A percentile compares a stretch with the other conserved stretches of the same genome.
phyloP scores from a whole-genome alignment of 495 filamentous ascomycete genomes.

The Cryomyces minteri region DNA sequence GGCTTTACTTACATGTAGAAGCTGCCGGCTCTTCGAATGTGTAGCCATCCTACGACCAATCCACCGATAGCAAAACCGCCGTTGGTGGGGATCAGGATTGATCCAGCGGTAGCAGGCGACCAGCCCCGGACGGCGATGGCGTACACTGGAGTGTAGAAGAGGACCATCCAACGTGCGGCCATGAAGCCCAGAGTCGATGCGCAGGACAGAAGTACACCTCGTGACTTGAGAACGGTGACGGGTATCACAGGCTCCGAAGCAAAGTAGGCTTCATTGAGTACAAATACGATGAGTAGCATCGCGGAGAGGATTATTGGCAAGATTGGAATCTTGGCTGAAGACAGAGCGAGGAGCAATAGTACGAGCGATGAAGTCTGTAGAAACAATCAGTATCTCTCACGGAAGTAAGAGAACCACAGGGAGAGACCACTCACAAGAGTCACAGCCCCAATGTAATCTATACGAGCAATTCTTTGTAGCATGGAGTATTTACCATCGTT shows the following conservation, averaged over 20 bases:
- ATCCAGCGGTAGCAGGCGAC: conserved; percentile 43
- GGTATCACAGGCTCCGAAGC: conserved; percentile 53
- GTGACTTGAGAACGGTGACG: conserved; percentile 37
- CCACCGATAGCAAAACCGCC: conserved; percentile 54
- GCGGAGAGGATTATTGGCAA: conserved; percentile 38
- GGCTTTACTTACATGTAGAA: conserved; percentile 34
- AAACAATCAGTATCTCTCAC: too few species aligned
- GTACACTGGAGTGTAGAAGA: conserved; percentile 62
- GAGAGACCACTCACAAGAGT: conserved; percentile 27
- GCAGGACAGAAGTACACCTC: conserved; percentile 48
- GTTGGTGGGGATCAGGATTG: conserved; percentile 61
- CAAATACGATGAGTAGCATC: conserved; percentile 33
- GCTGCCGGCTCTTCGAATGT: conserved; percentile 45
- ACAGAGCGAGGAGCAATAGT: conserved; percentile 47
- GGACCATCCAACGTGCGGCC: conserved; percentile 57
- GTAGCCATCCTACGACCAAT: conserved; percentile 45
- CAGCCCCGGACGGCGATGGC: conserved; percentile 50
- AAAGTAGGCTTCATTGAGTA: conserved; percentile 37
- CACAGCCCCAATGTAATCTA: conserved; percentile 47
- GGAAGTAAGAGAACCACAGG: too few species aligned
- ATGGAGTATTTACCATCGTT: too few species aligned
- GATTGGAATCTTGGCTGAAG: conserved; percentile 32
- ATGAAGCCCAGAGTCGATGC: conserved; percentile 50
- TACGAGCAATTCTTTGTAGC: conserved; percentile 7
- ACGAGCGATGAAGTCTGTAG: too few species aligned